Evolutionary conservation across 2,329 filamentous ascomycete genomes (phyloP).

Genomic region (Pseudogymnoascus sp.): DNA sequence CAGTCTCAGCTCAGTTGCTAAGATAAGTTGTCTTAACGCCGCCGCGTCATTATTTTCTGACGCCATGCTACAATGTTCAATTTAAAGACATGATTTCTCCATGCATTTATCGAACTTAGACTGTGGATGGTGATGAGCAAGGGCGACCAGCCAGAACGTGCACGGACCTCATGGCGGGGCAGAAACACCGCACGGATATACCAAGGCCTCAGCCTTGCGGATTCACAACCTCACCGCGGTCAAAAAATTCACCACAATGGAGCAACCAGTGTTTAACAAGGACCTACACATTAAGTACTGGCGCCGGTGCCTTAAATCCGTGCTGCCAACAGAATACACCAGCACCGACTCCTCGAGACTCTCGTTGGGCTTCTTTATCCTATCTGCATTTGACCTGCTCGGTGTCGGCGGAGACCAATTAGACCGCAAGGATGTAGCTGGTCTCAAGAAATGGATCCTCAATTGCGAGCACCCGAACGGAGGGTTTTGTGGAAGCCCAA

Average conservation of each 20-base stretch:
- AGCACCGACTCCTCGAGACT: conserved; percentile 86
- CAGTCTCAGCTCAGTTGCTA: conserved; percentile 42
- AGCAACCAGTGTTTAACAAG: conserved; percentile 43
- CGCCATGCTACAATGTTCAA: not conserved
- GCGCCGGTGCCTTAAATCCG: conserved; percentile 75
- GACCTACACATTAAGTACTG: conserved; percentile 82
- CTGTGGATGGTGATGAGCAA: not conserved
- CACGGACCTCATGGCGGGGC: conserved; percentile 3
- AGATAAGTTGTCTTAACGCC: conserved; percentile 40
- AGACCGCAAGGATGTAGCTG: conserved; percentile 41
- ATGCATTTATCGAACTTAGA: not conserved
- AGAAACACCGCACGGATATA: not conserved
- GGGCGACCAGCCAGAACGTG: not conserved
- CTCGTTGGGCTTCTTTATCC: conserved; percentile 80
- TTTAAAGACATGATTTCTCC: not conserved
- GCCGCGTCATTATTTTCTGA: not conserved
- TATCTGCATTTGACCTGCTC: conserved; percentile 79
- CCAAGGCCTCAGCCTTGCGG: conserved; percentile 6
- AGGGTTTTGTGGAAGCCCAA: conserved; percentile 83
- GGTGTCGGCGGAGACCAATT: conserved; percentile 50
- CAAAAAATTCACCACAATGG: conserved; percentile 18
- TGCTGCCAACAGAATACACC: conserved; percentile 77
- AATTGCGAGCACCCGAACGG: conserved; percentile 73
- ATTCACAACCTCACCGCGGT: not conserved
- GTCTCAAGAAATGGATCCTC: conserved; percentile 70